Evolutionary conservation across 1,284 basidiomycete species (phyloP).

Genomic region (Phlebopus sp.): DNA sequence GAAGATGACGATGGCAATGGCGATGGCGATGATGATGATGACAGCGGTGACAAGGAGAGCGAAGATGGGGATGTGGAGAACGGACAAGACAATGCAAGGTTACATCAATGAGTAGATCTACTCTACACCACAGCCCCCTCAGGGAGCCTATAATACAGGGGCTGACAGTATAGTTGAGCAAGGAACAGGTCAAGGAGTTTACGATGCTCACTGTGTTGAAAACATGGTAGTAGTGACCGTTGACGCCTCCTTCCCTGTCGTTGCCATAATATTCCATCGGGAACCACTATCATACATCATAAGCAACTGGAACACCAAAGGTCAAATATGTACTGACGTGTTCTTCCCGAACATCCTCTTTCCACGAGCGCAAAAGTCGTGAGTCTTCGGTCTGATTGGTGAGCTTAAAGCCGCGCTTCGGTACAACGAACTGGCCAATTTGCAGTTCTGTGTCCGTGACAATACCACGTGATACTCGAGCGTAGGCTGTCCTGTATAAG

Average conservation of each 20-base stretch:
- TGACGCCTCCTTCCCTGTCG: conserved; percentile 50
- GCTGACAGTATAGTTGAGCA: conserved; percentile 37
- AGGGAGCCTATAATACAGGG: conserved; percentile 66
- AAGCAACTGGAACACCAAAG: neutral
- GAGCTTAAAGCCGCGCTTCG: conserved; percentile 51
- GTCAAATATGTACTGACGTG: conserved; percentile 45
- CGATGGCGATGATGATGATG: conserved; percentile 27
- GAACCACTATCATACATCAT: conserved; percentile 57
- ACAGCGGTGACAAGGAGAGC: conserved; percentile 25
- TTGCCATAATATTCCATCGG: conserved; percentile 66
- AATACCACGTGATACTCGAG: conserved; percentile 65
- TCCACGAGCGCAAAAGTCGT: conserved; percentile 65
- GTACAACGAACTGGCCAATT: conserved; percentile 79
- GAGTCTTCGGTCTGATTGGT: conserved; percentile 60
- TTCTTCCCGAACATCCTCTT: conserved; percentile 60
- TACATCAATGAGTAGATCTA: conserved; percentile 9
- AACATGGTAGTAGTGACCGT: conserved; percentile 75
- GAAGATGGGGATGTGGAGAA: conserved; percentile 17
- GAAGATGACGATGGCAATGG: conserved; percentile 30
- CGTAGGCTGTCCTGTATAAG: conserved; percentile 76
- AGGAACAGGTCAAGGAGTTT: neutral
- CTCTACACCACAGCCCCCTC: conserved; percentile 46
- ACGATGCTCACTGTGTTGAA: conserved; percentile 57
- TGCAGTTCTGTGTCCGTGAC: conserved; percentile 78
- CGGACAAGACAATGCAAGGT: conserved; percentile 5